Base-by-base conservation (phyloP, 768 basidiomycete genomes). In the Cytidiella melzeri region DNA sequence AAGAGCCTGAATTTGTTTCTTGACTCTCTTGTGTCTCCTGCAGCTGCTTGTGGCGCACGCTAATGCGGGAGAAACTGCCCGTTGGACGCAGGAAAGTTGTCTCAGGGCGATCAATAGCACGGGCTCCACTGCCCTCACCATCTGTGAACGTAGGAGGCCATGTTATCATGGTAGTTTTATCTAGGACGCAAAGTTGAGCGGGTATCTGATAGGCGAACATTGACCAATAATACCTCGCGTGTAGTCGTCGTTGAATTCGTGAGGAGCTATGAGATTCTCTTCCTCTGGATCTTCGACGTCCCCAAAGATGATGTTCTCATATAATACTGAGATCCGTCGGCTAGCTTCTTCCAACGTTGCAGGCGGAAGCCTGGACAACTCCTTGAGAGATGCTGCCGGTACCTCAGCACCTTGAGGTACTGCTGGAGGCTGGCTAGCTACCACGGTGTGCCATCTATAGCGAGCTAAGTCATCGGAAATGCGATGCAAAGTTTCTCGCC, bases 301-400 rank as follows among this genome's bases (percentile, higher is more conserved):
- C 39, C 74, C 67, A 53, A 88, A 88, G n/a, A 87, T 84, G 24
- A 81, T 72, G 47, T 86, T 85, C 58, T 81, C 70, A 57, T 90
- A 90, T 20, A 87, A 64, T 44, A 76, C 49, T 0, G 87, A 89
- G 39, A 91, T 81, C 34, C 83, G 72, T n/a, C 71, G 71, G 59
- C 76, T 84, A 6, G 83, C 85, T 3, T 76, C 82, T 55, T 84
- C 81, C 37, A 87, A 61, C 0, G 80, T 82, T 18, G 75, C 74
- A 10, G 73, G 68, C 4, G 75, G 78, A n/a, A 80, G 41, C 39
- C 27, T 55, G 26, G 64, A 34, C 15, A 34, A 7, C 7, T 15
- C 30, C 9, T 15, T 34, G 30, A 7, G 9, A 7, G 30, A 34
- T 34, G 30, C 7, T 34, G n/a, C n/a, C n/a, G 15, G 30, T 34